These are phyloP conservation scores for Phytophthora pini DNA, from an alignment of 352 stramenopile species.

Conservation along the genomic window DNA sequence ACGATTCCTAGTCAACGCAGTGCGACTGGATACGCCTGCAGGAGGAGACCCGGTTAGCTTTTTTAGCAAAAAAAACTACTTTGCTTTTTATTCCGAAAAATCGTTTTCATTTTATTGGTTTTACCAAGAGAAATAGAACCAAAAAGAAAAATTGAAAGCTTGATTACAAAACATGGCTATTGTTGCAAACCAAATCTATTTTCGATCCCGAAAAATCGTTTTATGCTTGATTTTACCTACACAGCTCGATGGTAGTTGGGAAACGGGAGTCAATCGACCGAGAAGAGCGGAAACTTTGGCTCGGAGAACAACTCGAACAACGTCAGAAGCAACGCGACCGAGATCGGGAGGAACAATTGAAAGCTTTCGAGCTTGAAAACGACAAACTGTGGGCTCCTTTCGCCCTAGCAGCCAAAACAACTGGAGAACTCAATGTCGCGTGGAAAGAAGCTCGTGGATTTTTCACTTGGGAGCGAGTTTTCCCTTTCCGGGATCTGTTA, in stretches of 20 bases:
- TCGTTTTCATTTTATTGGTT: too few relatives aligned
- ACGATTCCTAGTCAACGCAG: too few relatives aligned
- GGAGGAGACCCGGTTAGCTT: too few relatives aligned
- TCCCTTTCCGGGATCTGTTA: constrained; percentile 48
- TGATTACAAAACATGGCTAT: too few relatives aligned
- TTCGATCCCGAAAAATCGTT: too few relatives aligned
- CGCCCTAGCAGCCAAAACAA: constrained; percentile 35
- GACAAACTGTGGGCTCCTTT: constrained; percentile 62
- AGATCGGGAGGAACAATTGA: constrained; percentile 33
- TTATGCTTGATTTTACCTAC: too few relatives aligned
- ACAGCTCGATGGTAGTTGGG: not conserved
- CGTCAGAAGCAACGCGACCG: constrained; percentile 50
- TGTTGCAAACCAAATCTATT: too few relatives aligned
- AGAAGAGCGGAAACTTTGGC: constrained; percentile 50
- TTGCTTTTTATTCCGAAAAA: too few relatives aligned
- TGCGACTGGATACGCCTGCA: too few relatives aligned
- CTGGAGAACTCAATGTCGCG: constrained; percentile 70
- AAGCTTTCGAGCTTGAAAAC: constrained; percentile 39
- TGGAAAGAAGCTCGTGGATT: constrained; percentile 66
- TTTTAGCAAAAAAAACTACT: too few relatives aligned
- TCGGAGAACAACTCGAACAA: constrained; percentile 53
- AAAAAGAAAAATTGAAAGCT: too few relatives aligned
- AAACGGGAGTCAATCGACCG: constrained; percentile 15
- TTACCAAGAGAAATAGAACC: too few relatives aligned
- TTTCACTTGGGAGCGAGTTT: constrained; percentile 59